Evolutionary conservation across 202 grass and related monocot species (phyloP).

Genomic region (Saccharum hybrid): DNA sequence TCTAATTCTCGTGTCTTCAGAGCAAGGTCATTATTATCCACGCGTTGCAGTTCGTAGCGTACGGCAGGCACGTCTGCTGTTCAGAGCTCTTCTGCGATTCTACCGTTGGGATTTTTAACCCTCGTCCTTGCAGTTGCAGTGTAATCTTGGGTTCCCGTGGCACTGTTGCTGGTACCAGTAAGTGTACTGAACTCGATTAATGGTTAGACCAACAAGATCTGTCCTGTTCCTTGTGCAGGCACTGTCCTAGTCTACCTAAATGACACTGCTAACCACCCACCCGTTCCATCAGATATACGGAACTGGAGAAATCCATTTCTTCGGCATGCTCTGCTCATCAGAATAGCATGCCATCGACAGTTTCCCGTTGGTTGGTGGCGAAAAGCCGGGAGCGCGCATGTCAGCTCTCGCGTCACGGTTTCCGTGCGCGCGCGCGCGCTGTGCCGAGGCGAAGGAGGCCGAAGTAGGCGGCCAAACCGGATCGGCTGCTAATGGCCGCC

Average conservation of each 20-base stretch:
- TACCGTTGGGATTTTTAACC: not conserved
- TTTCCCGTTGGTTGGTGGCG: slow-evolving; percentile 42
- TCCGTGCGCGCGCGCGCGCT: not conserved
- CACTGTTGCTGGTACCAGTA: not conserved
- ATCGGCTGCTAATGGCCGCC: slow-evolving; percentile 41
- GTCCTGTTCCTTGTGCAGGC: slow-evolving; percentile 5
- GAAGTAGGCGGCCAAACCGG: slow-evolving; percentile 41
- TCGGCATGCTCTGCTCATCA: not conserved
- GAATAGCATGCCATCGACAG: slow-evolving; percentile 6
- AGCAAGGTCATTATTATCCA: not conserved
- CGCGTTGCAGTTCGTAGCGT: slow-evolving; percentile 8
- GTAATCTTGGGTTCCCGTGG: not conserved
- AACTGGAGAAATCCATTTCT: not conserved
- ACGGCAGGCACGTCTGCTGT: not conserved
- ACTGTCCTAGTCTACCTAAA: slow-evolving; percentile 33
- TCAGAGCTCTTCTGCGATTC: not conserved
- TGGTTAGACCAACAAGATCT: slow-evolving; percentile 52
- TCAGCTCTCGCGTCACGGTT: not conserved
- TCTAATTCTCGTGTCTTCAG: not conserved
- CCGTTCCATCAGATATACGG: not conserved
- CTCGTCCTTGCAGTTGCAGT: not conserved
- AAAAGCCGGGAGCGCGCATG: slow-evolving; percentile 35
- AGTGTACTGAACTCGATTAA: slow-evolving; percentile 37
- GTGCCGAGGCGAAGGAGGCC: not conserved
- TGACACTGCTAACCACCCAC: slow-evolving; percentile 31